Evolutionary conservation across 768 basidiomycete species (phyloP), one percentile per base, ranked within the genome.

Genomic region (Kwoniella pini): DNA sequence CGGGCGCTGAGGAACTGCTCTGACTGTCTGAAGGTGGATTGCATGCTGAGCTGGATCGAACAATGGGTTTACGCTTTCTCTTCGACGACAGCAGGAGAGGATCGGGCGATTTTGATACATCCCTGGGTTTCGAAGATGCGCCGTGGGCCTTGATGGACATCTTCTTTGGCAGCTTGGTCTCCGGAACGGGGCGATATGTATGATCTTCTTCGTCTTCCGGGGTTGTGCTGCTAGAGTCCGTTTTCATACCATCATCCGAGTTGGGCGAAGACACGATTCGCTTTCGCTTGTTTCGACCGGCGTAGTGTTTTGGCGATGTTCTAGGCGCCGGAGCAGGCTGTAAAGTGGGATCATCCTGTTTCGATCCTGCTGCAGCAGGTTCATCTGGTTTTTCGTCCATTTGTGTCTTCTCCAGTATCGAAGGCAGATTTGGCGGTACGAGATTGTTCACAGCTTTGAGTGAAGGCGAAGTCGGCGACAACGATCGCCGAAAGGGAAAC

Each of bases 1-100:
- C 63, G 5, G 63, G 58, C 19, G 63, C 58, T 4, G 57, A 33
- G 24, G 53, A 56, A 10, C 52, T 54, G 12, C 38, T 38, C 19
- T 43, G 36, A 19, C 38, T 30, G 24, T 50, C 51, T 7, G 27
- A 39, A 24, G 52, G 31, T 2, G 46, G 30, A 19, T 40, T 6
- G 21, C 48, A 44, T 15, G 31, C 15, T 3, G 56, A 43, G 38
- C 50, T 53, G 2, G 54, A 38, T 10, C 30, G 44, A 21, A 43
- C 30, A 1, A 36, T 22, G 13, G 30, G 40, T 22, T 49, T 61
- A 15, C 52, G 51, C 26, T 61, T 61, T 27, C 26, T 3, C 17
- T 45, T 53, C 11, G 36, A 42, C 15, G 43, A 33, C 0, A 5
- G 30, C 12, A 33, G 13, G 0, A 26, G 33, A 36, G 33, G 33